Percentiles rank a stretch among this genome's conserved stretches.
These are phyloP conservation scores for Stropharia rugosoannulata DNA, from an alignment of 768 basidiomycete genomes.

Conservation along the genomic window DNA sequence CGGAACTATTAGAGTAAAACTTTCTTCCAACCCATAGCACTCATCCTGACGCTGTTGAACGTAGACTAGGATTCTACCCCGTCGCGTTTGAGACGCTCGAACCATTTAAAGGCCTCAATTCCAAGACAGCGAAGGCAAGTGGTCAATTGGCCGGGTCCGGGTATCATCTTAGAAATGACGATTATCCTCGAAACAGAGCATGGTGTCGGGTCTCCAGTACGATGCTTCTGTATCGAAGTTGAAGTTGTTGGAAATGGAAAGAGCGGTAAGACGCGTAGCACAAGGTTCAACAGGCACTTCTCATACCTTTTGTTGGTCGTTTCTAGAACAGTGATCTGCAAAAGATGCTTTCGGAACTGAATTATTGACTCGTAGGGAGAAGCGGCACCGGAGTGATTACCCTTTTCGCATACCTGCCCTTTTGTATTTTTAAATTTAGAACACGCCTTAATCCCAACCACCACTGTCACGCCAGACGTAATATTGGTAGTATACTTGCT, in stretches of 20 bases:
- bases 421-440: background rate
- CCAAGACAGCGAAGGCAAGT: conserved; percentile 70
- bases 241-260: conserved; percentile 67
- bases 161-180: background rate
- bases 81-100: conserved; percentile 56
- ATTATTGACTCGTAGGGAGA: background rate
- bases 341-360: conserved; percentile 13
- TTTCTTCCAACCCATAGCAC: background rate
- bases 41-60: background rate
- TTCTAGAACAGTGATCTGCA: conserved; percentile 31
- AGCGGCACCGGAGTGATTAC: background rate
- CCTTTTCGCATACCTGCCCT: background rate
- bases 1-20: conserved; percentile 44
- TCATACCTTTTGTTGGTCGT: background rate
- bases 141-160: background rate
- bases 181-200: conserved; percentile 46
- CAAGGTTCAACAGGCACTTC: background rate
- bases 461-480: too few relatives aligned
- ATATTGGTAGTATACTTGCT: too few relatives aligned
- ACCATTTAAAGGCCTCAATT: conserved; percentile 69
- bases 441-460: background rate
- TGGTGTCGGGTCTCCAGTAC: conserved; percentile 70
- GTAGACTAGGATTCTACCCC: conserved; percentile 50
- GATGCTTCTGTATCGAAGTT: conserved; percentile 59
- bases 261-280: conserved; percentile 47